Evolutionary conservation across 495 filamentous ascomycete genomes (phyloP).

Genomic region (Podospora appendiculata): DNA sequence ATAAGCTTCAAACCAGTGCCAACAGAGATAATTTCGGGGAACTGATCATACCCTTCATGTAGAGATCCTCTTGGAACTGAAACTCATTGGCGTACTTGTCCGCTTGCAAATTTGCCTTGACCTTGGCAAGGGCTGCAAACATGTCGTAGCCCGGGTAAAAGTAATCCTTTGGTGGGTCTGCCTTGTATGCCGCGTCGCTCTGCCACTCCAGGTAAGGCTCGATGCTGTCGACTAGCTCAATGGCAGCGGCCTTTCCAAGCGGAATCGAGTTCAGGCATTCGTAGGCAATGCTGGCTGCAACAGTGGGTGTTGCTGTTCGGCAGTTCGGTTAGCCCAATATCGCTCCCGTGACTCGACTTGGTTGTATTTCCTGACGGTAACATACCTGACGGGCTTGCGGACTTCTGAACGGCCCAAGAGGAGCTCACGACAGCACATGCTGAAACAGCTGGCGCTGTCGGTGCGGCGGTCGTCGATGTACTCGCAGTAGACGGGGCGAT

Average conservation of each 20-base stretch:
- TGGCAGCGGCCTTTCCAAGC: constrained; percentile 17
- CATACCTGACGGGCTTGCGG: constrained; percentile 1
- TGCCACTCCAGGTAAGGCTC: constrained; percentile 29
- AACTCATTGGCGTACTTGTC: constrained; percentile 39
- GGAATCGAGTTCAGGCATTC: constrained; percentile 25
- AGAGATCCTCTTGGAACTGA: constrained; percentile 43
- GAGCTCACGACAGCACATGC: constrained; percentile 36
- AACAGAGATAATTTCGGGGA: no score
- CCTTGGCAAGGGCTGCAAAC: constrained; percentile 25
- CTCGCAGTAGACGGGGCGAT: neutral
- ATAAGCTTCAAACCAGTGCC: no score
- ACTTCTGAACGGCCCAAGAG: constrained; percentile 29
- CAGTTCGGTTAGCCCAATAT: neutral
- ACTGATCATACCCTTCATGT: neutral
- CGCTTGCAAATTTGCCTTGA: constrained; percentile 15
- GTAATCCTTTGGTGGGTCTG: constrained; percentile 33
- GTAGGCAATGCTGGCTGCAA: constrained; percentile 18
- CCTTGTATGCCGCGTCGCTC: constrained; percentile 34
- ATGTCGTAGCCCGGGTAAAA: constrained; percentile 23
- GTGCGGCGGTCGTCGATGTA: neutral
- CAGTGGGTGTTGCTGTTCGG: constrained; percentile 6
- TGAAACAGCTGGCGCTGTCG: constrained; percentile 13
- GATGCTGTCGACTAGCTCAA: constrained; percentile 22
- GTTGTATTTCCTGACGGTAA: neutral
- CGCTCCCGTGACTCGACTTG: neutral